A percentile compares a stretch with the other conserved stretches of the same genome.
Conservation (phyloP, 2,329 filamentous ascomycete species). For the Curvularia spicifera region DNA sequence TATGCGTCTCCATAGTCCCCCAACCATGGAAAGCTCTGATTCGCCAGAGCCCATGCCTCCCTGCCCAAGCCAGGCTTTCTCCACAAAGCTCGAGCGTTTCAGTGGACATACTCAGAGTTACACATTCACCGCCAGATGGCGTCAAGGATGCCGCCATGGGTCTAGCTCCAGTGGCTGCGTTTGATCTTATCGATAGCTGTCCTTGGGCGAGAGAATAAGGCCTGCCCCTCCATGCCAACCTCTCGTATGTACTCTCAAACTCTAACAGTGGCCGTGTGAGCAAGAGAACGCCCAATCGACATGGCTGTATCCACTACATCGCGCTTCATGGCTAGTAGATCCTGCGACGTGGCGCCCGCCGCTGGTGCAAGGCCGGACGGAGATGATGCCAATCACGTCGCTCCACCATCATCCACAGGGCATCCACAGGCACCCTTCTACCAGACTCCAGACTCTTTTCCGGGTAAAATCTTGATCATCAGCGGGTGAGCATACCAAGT, state of each 20-base stretch:
- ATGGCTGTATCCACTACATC: slow-evolving; percentile 1
- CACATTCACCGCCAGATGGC: slow-evolving; percentile 25
- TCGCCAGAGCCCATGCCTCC: slow-evolving; percentile 12
- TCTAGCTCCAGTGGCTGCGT: not conserved
- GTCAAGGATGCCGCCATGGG: slow-evolving; percentile 5
- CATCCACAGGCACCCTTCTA: slow-evolving; percentile 13
- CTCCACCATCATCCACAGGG: not conserved
- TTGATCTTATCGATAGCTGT: slow-evolving; percentile 20
- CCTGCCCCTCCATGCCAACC: slow-evolving; percentile 15
- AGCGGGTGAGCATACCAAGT: slow-evolving; percentile 20
- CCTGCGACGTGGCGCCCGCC: slow-evolving; percentile 23
- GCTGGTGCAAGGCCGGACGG: slow-evolving; percentile 9
- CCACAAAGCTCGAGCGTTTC: slow-evolving; percentile 26
- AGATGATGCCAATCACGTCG: slow-evolving; percentile 11
- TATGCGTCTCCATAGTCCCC: slow-evolving; percentile 4
- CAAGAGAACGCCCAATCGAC: slow-evolving; percentile 14
- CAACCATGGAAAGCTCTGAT: slow-evolving; percentile 2
- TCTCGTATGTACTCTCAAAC: slow-evolving; percentile 12
- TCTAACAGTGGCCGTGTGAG: slow-evolving; percentile 17
- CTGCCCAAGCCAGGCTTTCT: slow-evolving; percentile 17
- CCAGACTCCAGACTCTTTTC: slow-evolving; percentile 25
- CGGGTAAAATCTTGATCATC: slow-evolving; percentile 16
- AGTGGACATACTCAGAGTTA: slow-evolving; percentile 19
- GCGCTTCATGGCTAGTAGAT: slow-evolving; percentile 18
- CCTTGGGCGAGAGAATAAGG: slow-evolving; percentile 11